Base-by-base conservation (phyloP, 2,329 filamentous ascomycete species). In the Fusarium avenaceum region DNA sequence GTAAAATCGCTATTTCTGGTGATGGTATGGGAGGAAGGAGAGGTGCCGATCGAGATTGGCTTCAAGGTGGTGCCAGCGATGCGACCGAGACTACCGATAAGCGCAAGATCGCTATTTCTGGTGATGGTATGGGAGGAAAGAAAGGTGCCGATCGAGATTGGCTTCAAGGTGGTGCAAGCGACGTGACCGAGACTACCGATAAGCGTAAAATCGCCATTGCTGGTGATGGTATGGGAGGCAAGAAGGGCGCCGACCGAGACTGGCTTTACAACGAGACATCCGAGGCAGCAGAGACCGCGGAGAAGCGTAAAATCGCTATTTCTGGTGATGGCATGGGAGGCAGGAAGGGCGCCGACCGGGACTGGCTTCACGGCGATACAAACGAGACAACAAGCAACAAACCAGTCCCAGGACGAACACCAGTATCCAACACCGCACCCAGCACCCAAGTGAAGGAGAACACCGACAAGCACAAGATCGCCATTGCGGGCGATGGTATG, bases 321-420 rank as follows among this genome's bases (percentile, higher is more conserved):
- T 84, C 80, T 2, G 87, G 87, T 26, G 86, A 90, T 69, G 89
- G 89, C 52, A 91, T 91, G 89, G 89, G 89, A 43, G 86, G 86
- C 51, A 82, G 82, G 69, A 87, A 84, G 76, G 85, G 83, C 45
- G 80, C 83, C 48, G 79, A 84, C 53, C 80, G 85, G 57, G 78
- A 83, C 70, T 91, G 89, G 50, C 40, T 53, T 38, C 46, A 53
- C 32, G 42, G 42, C n/a, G 50, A 53, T 8, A 22, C 7, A 24
- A 79, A 82, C 35, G 60, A 82, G 55, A 71, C 38, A 38, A 32
- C 76, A 14, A 45, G 71, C 63, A 19, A 65, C 26, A 61, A 66
- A 47, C 43, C 77, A 33, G 65, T 77, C 5, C 76, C 78, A 10
- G 74, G 76, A 6, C 78, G 78, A 35, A 81, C 81, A 74, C 74